These are phyloP conservation scores for Euphorbia corollata DNA, from an alignment of 441 rosid genomes.

Conservation along the genomic window DNA sequence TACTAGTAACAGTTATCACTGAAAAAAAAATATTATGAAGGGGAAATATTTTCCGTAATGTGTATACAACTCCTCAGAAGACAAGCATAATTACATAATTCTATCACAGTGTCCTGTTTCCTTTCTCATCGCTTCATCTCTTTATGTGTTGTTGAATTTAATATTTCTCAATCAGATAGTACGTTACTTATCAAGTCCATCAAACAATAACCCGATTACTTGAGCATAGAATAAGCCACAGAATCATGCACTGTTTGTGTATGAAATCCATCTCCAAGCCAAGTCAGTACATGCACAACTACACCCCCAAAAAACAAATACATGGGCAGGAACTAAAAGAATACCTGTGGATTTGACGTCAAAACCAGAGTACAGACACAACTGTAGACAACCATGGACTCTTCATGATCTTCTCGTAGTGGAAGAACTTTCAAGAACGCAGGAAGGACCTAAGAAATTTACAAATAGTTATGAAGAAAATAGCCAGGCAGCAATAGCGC, in stretches of 20 bases:
- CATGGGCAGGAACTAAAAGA: neutral
- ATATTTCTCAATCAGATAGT: neutral
- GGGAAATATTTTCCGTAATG: neutral
- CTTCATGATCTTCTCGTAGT: constrained; percentile 92
- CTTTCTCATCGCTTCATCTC: neutral
- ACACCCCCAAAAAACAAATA: neutral
- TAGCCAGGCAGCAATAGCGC: neutral
- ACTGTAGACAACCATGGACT: constrained; percentile 79
- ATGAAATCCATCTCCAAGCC: neutral
- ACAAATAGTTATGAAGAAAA: constrained; percentile 16
- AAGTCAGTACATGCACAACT: neutral
- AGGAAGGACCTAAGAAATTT: constrained; percentile 69
- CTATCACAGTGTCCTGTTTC: neutral
- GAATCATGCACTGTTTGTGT: neutral
- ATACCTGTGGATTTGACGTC: constrained; percentile 81
- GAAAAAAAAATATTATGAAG: neutral
- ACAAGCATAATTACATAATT: neutral
- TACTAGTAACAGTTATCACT: constrained; percentile 5
- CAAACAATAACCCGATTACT: neutral
- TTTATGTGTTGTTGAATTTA: neutral
- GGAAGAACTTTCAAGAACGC: constrained; percentile 86
- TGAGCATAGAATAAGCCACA: too few relatives aligned
- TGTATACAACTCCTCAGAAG: neutral
- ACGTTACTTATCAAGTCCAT: neutral
- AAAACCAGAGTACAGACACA: constrained; percentile 77